Evolutionary conservation across 139 green algal genomes (phyloP), one percentile per base, ranked within the genome.

Genomic region (Gonium pectorale): DNA sequence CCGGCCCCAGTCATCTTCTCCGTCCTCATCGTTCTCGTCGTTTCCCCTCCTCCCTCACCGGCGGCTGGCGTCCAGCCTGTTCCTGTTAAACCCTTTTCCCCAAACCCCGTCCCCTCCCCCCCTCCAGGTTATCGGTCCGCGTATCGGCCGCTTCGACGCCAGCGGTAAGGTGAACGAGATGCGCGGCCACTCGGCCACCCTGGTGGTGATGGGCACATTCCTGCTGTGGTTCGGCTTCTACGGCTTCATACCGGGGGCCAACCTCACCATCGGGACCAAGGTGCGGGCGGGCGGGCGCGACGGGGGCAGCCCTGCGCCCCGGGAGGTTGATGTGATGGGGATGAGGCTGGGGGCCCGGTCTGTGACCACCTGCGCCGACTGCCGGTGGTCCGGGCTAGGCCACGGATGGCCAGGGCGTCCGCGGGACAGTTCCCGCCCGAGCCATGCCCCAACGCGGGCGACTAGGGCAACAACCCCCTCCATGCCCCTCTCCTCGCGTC

Each of bases 81-180:
- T 62, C 52, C 52, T 17, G 9, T 19, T n/a, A n/a, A n/a, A n/a
- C n/a, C n/a, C n/a, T n/a, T n/a, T n/a, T n/a, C n/a, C n/a, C n/a
- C n/a, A n/a, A 56, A 13, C 49, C 49, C 56, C 22, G 6, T 64
- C 6, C 9, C 56, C 19, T n/a, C 19, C 56, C 56, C 56, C 60
- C 19, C 17, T 15, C 3, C 62, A 81, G 66, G 92, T 99, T 33
- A 86, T 99, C 27, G 96, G 96, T 0, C 96, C 96, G 13, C 92
- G 96, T 74, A 91, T 96, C 11, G 96, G 96, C 15, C 92, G 96
- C 62, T 99, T 98, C 78, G 89, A 69, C 52, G 80, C 52, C 6
- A 68, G 46, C 22, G 79, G 79, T 51, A 85, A 85, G 66, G 79
- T 83, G 3, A 83, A 82, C 62, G 49, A 91, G 62, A 91, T 92